Evolutionary conservation across 1,284 basidiomycete species (phyloP).

Genomic region (Fistulina hepatica): DNA sequence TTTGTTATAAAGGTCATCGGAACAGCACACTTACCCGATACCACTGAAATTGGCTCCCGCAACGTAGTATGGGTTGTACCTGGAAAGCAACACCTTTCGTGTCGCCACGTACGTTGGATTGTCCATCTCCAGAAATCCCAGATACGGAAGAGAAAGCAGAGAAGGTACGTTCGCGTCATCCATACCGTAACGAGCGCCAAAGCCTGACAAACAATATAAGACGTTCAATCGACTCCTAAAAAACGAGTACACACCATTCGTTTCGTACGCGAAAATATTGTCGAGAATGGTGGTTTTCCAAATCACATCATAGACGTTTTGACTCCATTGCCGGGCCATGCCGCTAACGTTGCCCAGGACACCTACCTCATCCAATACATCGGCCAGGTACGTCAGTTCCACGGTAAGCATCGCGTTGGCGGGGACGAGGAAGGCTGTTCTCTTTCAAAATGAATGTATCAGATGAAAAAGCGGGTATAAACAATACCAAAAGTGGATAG

Average conservation of each 20-base stretch:
- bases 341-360: slow-evolving; percentile 39
- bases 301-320: slow-evolving; percentile 49
- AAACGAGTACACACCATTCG: slow-evolving; percentile 40
- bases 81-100: slow-evolving; percentile 47
- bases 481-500: slow-evolving; percentile 51
- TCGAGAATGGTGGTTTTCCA: slow-evolving; percentile 48
- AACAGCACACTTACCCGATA: slow-evolving; percentile 39
- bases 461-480: no score
- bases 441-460: no score
- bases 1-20: slow-evolving; percentile 1
- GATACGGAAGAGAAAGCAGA: slow-evolving; percentile 63
- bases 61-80: slow-evolving; percentile 58
- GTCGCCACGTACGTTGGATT: slow-evolving; percentile 52
- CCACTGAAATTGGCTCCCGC: slow-evolving; percentile 55
- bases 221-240: no score
- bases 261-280: slow-evolving; percentile 67
- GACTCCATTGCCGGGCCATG: slow-evolving; percentile 47
- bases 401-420: slow-evolving; percentile 76
- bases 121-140: slow-evolving; percentile 57
- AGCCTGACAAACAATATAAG: slow-evolving; percentile 26
- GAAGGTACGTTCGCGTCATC: slow-evolving; percentile 80
- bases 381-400: slow-evolving; percentile 50
- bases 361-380: slow-evolving; percentile 42
- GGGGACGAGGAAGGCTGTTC: slow-evolving; percentile 56
- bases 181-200: slow-evolving; percentile 64